Base-by-base conservation (phyloP, 371 early-diverging fungal species). In the Mortierella sp. region DNA sequence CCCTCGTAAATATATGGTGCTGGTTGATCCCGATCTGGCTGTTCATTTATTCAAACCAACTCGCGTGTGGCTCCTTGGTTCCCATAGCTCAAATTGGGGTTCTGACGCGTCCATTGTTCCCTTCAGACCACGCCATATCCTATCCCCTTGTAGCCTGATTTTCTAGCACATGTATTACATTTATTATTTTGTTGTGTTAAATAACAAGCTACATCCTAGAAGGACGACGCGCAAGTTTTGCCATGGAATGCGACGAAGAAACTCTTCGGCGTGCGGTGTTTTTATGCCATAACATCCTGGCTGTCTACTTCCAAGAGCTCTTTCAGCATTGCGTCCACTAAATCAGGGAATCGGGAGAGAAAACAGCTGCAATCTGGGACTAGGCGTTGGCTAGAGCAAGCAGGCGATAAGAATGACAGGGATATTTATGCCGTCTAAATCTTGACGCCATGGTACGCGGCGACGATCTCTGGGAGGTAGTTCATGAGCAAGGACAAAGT, bases 391-490 rank as follows among this genome's bases (percentile, higher is more conserved):
- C 28, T 19, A 34, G 5, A 31, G 34, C 16, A 26, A 31, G 26
- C 26, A 26, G 31, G 16, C 1, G 60, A 31, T n/a, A 60, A 28
- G 1, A 13, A 28, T 5, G 55, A 21, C 55, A 34, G 63, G 2
- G 14, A 7, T 8, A 19, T 7, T 10, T 58, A 13, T n/a, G 16
- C 63, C 31, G 48, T 21, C 52, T 75, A 82, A n/a, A 65, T 57
- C 65, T 77, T 83, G 60, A 79, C 50, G 4, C 78, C 75, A 24
- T 70, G 63, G 60, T 84, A 84, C 16, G 63, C n/a, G 0, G 79
- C 85, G 42, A 81, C 58, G 2, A 84, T 45, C 42, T 84, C 81
- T 44, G 85, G 85, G 72, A 84, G 55, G 47, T 84, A 84, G 26
- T 84, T 84, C 85, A 84, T 84, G 19, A 76, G 28, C 63, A 84